Evolutionary conservation across 2,329 filamentous ascomycete genomes (phyloP), one percentile per base, ranked within the genome.

Genomic region (Chalaropsis ovoidea): DNA sequence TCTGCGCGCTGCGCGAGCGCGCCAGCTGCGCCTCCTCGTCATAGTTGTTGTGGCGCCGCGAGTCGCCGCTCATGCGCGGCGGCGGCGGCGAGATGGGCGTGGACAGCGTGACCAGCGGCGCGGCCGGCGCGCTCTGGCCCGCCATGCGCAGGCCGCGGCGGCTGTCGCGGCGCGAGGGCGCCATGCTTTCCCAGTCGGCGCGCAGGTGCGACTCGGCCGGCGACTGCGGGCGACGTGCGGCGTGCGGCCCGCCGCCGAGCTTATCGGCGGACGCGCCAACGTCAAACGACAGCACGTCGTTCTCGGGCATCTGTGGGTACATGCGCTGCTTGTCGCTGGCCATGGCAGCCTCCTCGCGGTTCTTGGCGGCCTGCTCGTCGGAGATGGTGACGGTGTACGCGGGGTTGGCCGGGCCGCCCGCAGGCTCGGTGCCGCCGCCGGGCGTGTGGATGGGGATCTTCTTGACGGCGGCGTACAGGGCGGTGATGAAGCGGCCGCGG

Each of bases 401-500:
- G 0, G 92, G 92, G 75, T 95, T 94, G 41, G 80, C 84, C 5
- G 88, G 82, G 49, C 82, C 83, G 67, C 85, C 85, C 1, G 86
- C 76, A 45, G 80, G 70, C 65, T 85, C 82, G 66, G 77, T 78
- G 65, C 86, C 89, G 67, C 88, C 91, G 49, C 87, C 91, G 65
- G 93, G 93, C 22, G 79, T 85, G 70, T 90, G 82, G 72, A 99
- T 93, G 10, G 92, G 93, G 19, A 99, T 82, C 77, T 87, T 91
- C 76, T 90, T 89, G 67, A 96, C 78, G 2, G 93, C 91, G 8
- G 91, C 76, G 3, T 94, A 86, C 67, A 99, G 79, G 0, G 94
- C 94, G 73, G 92, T 96, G 86, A 97, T 95, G 77, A 99, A 97
- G 76, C 96, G 97, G 74, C 89, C 95, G 68, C 93, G 86, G 63